These are phyloP conservation scores for Penicillium italicum DNA, from an alignment of 2,329 filamentous ascomycete species.

Conservation along the genomic window DNA sequence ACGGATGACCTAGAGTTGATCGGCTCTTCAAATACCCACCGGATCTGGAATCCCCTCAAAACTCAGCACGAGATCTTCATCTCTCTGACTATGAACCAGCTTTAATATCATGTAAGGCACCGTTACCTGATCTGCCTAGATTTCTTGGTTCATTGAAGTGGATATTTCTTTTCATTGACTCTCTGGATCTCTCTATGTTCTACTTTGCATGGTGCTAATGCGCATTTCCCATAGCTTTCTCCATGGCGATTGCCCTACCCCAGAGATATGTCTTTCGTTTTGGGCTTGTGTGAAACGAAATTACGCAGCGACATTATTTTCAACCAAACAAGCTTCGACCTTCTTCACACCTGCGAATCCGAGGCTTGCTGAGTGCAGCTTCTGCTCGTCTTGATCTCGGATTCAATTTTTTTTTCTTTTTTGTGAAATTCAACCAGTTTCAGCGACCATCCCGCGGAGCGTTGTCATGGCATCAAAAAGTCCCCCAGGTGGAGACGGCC, in stretches of 20 bases:
- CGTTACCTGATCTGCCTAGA: slow-evolving; percentile 2
- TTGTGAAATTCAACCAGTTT: slow-evolving; percentile 20
- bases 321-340: slow-evolving; percentile 29
- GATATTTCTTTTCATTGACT: neutral
- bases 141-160: slow-evolving; percentile 1
- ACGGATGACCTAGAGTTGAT: neutral
- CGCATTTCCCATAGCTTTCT: slow-evolving; percentile 30
- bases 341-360: slow-evolving; percentile 17
- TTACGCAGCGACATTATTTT: slow-evolving; percentile 38
- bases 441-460: slow-evolving; percentile 16
- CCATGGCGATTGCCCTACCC: slow-evolving; percentile 42
- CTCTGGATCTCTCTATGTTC: slow-evolving; percentile 1
- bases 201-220: slow-evolving; percentile 13
- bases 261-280: slow-evolving; percentile 46
- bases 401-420: slow-evolving; percentile 17
- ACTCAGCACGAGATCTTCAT: slow-evolving; percentile 16
- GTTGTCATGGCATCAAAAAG: slow-evolving; percentile 34
- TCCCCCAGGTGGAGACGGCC: slow-evolving; percentile 27
- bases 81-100: slow-evolving; percentile 25
- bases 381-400: slow-evolving; percentile 10
- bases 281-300: slow-evolving; percentile 43
- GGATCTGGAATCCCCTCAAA: slow-evolving; percentile 4
- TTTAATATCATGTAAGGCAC: slow-evolving; percentile 26
- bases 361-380: slow-evolving; percentile 23
- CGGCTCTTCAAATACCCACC: neutral